Percentiles rank a stretch among this genome's conserved stretches.
These are phyloP conservation scores for Paraglomus brasilianum DNA, from an alignment of 192 early-diverging fungal species.

Conservation along the genomic window DNA sequence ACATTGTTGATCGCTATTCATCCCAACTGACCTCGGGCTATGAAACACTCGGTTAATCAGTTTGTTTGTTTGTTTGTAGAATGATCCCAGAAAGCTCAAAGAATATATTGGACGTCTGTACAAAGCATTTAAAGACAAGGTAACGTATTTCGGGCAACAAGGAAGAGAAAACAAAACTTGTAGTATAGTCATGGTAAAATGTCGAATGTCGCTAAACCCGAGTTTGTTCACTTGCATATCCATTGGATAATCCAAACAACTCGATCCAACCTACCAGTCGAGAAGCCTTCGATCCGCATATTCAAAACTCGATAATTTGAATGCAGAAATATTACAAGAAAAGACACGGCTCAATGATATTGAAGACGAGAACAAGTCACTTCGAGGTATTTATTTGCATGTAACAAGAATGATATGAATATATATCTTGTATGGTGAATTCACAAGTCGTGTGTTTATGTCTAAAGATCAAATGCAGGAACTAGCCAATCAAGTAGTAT, in stretches of 20 bases:
- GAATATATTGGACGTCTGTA: constrained; percentile 28
- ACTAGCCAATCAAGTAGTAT: constrained; percentile 21
- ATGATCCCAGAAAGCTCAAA: constrained; percentile 22
- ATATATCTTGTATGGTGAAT: no score
- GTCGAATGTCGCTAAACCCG: background rate
- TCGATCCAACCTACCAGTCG: background rate
- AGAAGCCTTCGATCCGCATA: constrained; percentile 25
- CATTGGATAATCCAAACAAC: background rate
- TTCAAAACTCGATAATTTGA: constrained; percentile 26
- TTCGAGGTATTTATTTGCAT: constrained; percentile 20
- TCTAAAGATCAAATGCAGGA: constrained; percentile 30
- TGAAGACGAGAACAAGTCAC: constrained; percentile 32
- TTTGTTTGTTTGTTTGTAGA: background rate
- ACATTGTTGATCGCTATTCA: background rate
- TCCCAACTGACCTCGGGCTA: background rate
- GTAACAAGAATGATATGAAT: background rate
- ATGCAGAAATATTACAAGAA: constrained; percentile 26
- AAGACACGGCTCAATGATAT: constrained; percentile 26
- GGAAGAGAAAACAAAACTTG: background rate
- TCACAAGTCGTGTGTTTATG: no score
- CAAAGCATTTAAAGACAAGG: constrained; percentile 27
- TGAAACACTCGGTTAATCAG: background rate
- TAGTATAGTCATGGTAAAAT: background rate
- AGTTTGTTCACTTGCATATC: background rate
- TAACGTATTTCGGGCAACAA: constrained; percentile 4